A percentile compares a stretch with the other conserved stretches of the same genome.
Conservation (phyloP, 1,139 yeast genomes). For the Suhomyces maxii region DNA sequence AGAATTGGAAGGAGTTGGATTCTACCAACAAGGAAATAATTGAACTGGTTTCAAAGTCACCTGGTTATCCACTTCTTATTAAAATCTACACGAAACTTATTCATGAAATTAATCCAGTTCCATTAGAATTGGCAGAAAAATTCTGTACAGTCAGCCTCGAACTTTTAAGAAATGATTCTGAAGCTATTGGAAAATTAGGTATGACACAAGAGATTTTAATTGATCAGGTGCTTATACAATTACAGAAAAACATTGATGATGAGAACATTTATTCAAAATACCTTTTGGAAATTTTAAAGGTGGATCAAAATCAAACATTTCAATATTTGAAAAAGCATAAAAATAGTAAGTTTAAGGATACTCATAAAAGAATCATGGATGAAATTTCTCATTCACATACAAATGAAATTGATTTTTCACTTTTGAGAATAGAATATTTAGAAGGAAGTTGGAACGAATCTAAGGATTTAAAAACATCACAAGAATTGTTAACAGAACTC, state of each 20-base stretch:
- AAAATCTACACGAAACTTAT: conserved; percentile 6
- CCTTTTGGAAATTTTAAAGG: conserved; percentile 32
- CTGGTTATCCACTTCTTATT: conserved; percentile 3
- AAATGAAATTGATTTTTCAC: conserved; percentile 26
- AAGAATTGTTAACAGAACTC: conserved; percentile 18
- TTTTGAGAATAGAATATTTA: conserved; percentile 37
- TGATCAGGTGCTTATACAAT: conserved; percentile 15
- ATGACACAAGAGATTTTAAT: conserved; percentile 6
- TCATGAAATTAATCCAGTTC: background rate
- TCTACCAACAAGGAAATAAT: conserved; percentile 8
- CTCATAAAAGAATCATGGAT: conserved; percentile 34
- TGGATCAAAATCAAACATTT: conserved; percentile 30
- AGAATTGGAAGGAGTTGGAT: conserved; percentile 11
- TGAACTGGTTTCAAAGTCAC: background rate
- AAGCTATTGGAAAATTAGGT: background rate
- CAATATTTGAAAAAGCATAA: conserved; percentile 30
- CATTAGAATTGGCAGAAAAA: conserved; percentile 5
- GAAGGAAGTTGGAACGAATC: conserved; percentile 31
- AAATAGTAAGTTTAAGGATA: conserved; percentile 25
- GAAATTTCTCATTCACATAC: conserved; percentile 25
- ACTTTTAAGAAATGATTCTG: conserved; percentile 1
- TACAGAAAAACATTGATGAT: conserved; percentile 20
- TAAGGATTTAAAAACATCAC: conserved; percentile 2
- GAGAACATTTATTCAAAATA: conserved; percentile 25
- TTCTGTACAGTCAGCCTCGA: conserved; percentile 11